Evolutionary conservation across 345 rosid genomes (phyloP).

Genomic region (Citrus trifoliata): DNA sequence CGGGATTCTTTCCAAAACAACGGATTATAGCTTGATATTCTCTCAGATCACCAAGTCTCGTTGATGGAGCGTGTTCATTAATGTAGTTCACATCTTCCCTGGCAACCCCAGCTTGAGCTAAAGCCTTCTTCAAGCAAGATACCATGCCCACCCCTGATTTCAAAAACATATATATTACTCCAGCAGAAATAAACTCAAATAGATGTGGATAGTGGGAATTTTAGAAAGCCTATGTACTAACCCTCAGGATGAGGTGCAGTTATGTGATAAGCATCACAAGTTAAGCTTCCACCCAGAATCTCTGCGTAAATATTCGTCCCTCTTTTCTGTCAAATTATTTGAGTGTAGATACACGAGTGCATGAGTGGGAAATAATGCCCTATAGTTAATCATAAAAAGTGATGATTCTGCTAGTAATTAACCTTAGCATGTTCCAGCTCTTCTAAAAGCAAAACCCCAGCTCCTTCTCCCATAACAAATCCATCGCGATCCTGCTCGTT

Average conservation of each 20-base stretch:
- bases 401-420: not conserved
- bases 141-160: slow-evolving; percentile 42
- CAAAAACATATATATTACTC: no score
- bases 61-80: slow-evolving; percentile 62
- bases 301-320: slow-evolving; percentile 54
- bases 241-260: slow-evolving; percentile 55
- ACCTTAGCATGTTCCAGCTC: slow-evolving; percentile 66
- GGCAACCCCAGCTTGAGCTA: slow-evolving; percentile 39
- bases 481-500: slow-evolving; percentile 49
- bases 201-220: no score
- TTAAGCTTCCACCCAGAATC: slow-evolving; percentile 57
- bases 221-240: slow-evolving; percentile 6
- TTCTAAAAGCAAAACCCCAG: slow-evolving; percentile 59
- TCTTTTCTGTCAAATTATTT: slow-evolving; percentile 35
- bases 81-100: slow-evolving; percentile 57
- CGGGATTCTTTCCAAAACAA: slow-evolving; percentile 42
- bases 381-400: not conserved
- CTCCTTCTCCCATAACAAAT: slow-evolving; percentile 66
- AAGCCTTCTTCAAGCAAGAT: slow-evolving; percentile 53
- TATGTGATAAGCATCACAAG: slow-evolving; percentile 53
- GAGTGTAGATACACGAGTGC: not conserved
- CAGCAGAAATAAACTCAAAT: no score
- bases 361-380: not conserved
- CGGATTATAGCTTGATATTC: slow-evolving; percentile 46
- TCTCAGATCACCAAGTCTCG: slow-evolving; percentile 48